Base-by-base conservation (phyloP, 495 filamentous ascomycete species). In the Cladorrhinum samala region DNA sequence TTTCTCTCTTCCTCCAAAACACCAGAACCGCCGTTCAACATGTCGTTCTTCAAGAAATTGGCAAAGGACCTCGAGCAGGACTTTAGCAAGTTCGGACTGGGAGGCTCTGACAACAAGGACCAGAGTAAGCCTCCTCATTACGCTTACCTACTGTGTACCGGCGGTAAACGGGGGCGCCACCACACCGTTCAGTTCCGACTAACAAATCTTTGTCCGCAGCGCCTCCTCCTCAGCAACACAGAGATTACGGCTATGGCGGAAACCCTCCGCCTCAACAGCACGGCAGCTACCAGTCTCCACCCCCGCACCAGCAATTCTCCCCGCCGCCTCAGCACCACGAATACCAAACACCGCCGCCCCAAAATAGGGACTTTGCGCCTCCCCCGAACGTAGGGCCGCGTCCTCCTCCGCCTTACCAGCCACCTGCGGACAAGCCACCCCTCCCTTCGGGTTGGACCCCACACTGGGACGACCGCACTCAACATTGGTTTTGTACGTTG, bases 391-490 rank as follows among this genome's bases (percentile, higher is more conserved):
- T 51, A 52, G 53, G 48, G 2, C 46, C 52, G 9, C 50, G 57
- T 18, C 63, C 59, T n/a, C 61, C 68, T 7, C 66, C 72, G 30
- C 49, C 69, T 72, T 70, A 80, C 48, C 53, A 66, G 13, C 71
- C 71, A 6, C 68, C 73, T 8, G 48, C 72, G 1, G 72, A 74
- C 58, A 74, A 70, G 39, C 79, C 80, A 8, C 76, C 78, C 16
- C 70, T 83, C 19, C 80, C 82, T 1, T 49, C 64, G 0, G 83
- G 81, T 54, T 86, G 84, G 84, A 59, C 68, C 43, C 75, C 82
- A 17, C 73, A 73, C 52, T 86, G 77, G 76, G 82, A 86, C 50
- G 71, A 74, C 38, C 70, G 67, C 38, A 62, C 69, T 40, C 76
- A 82, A 49, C 79, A 79, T 49, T 85, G 78, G 64, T 82, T 79